phyloP scores from a whole-genome alignment of 345 rosid species.

The Murraya paniculata region DNA sequence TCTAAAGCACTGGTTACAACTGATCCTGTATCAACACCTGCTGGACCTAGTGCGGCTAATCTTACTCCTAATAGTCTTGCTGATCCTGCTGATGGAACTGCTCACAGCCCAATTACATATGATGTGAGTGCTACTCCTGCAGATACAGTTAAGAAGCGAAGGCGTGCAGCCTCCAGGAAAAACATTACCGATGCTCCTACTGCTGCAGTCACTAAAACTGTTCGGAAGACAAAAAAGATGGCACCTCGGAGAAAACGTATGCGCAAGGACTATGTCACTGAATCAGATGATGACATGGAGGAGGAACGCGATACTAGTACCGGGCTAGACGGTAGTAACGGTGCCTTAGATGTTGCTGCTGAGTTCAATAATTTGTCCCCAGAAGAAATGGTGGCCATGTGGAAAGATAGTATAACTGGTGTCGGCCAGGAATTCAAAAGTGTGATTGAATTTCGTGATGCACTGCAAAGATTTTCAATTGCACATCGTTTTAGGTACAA shows the following conservation, averaged over 20 bases:
- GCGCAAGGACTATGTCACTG: constrained; percentile 22
- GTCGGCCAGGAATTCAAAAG: constrained; percentile 84
- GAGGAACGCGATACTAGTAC: constrained; percentile 17
- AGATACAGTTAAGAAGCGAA: constrained; percentile 74
- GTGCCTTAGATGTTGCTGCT: constrained; percentile 8
- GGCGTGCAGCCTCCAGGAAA: constrained; percentile 56
- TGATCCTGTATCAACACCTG: constrained; percentile 25
- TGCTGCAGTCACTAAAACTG: constrained; percentile 31
- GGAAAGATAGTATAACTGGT: constrained; percentile 83
- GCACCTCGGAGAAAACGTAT: constrained; percentile 28
- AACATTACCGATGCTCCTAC: constrained; percentile 35
- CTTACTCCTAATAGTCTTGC: constrained; percentile 8
- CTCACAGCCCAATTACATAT: constrained; percentile 16
- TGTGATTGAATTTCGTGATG: constrained; percentile 81
- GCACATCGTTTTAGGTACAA: constrained; percentile 77
- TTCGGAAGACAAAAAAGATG: constrained; percentile 36
- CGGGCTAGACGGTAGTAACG: constrained; percentile 19
- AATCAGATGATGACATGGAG: constrained; percentile 33
- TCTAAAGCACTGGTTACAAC: constrained; percentile 31
- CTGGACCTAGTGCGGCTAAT: constrained; percentile 15
- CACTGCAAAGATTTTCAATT: constrained; percentile 75
- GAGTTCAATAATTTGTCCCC: constrained; percentile 27
- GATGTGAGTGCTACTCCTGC: constrained; percentile 63
- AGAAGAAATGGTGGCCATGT: constrained; percentile 52
- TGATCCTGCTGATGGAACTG: constrained; percentile 19